Base-by-base conservation (phyloP, 129 eudicot species). In the Flaveria sonorensis region DNA sequence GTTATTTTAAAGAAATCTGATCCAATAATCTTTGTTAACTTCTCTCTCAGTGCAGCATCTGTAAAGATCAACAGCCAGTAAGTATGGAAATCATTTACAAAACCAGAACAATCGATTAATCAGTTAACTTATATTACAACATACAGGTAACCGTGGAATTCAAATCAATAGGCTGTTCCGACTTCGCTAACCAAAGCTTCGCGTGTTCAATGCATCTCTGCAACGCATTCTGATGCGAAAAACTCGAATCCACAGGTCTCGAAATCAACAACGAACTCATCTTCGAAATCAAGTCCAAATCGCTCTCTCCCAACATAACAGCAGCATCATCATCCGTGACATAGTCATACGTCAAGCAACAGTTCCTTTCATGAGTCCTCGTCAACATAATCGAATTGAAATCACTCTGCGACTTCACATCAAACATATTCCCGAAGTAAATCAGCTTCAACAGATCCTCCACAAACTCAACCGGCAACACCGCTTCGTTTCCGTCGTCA, bases 301-400 rank as follows among this genome's bases (percentile, higher is more conserved):
- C 99, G 56, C 74, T 59, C 82, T 95, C 99, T 12, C 79, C 86
- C 10, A 95, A 55, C 74, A 85, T 68, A 32, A 91, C 96, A 23
- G 84, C 82, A 36, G 82, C 85, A 19, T 89, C 97, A 79, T 92
- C 97, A 59, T 95, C 99, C 0, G 99, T 86, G 0, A 95, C 97
- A 70, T 85, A 88, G 71, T 95, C 99, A 20, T 95, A 95, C 18
- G 89, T 85, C 79, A 95, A 85, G 68, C 99, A 95, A 65, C 99
- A 95, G 12, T 80, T 84, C 75, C 99, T 80, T 83, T 95, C 99
- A 56, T 95, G 99, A 2, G 90, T 84, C 73, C 89, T 89, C 0
- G 92, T 92, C 68, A 89, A 62, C 97, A 92, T 83, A 42, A 78
- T 77, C 19, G 88, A 76, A 10, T 85, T 77, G 48, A 86, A 91